phyloP scores from a whole-genome alignment of 495 filamentous ascomycete genomes.

The Chaetomium fimeti region DNA sequence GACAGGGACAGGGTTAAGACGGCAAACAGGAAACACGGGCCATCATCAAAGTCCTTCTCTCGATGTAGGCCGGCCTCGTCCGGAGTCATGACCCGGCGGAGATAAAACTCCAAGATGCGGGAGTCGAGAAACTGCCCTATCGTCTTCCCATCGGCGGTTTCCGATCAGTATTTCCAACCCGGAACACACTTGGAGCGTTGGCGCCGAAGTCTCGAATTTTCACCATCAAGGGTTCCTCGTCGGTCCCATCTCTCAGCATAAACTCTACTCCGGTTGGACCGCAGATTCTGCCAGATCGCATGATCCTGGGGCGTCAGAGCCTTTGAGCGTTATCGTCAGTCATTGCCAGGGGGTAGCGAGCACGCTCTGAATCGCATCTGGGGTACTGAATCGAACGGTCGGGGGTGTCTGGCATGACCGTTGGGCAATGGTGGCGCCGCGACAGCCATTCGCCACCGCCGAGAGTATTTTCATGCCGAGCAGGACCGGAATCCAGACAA shows the following conservation, averaged over 20 bases:
- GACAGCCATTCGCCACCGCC: neutral
- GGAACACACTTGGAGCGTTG: neutral
- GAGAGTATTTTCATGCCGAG: neutral
- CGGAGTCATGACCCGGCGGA: neutral
- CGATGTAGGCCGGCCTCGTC: neutral
- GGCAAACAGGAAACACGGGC: constrained; percentile 9
- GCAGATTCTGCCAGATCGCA: neutral
- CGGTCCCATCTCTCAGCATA: constrained; percentile 2
- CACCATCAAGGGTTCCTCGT: constrained; percentile 1
- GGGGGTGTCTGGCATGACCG: neutral
- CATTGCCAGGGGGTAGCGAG: neutral
- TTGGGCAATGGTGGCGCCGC: neutral
- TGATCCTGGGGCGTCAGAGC: constrained; percentile 4
- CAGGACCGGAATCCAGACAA: neutral
- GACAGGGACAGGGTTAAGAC: neutral
- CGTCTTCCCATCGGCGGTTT: neutral
- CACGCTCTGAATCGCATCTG: neutral
- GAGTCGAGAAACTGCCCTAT: neutral
- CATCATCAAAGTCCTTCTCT: neutral
- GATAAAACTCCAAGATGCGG: neutral
- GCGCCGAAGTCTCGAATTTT: neutral
- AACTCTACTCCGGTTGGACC: neutral
- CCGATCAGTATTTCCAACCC: neutral
- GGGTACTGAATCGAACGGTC: neutral
- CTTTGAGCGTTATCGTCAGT: neutral